Evolutionary conservation across 2,329 filamentous ascomycete species (phyloP), one percentile per base, ranked within the genome.

Genomic region (Alternaria tenuissima): DNA sequence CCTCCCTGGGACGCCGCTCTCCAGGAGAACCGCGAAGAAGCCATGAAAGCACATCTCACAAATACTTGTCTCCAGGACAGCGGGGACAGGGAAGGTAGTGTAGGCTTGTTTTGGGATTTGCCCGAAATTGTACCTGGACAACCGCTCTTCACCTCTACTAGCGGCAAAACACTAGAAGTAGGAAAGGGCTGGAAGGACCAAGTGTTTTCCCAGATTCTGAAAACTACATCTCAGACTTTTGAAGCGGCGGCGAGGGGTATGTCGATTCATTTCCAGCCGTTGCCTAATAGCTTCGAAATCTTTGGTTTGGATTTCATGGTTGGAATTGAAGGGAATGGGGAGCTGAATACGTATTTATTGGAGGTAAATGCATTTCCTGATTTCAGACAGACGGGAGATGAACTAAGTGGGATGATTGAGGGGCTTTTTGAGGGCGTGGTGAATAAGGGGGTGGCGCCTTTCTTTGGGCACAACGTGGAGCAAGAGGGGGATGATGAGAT

Each of bases 351-450:
- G 4, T 97, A 89, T 88, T 77, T 99, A 72, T 81, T 99, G 57
- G 95, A 99, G 81, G 87, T 96, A 32, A 99, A 99, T 81, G 92
- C 94, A 0, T 99, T 96, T 79, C 95, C 95, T 9, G 95, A 99
- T 81, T 98, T 98, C 75, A 89, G 87, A 73, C 94, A 98, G 86
- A 97, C 93, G 16, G 95, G 95, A 0, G 85, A 85, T 7, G 89
- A 91, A 57, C 79, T 96, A 65, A 87, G 85, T 74, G 86, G 81
- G 0, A 79, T 98, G 41, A 89, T 99, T 24, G 86, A 83, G 20
- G 90, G 89, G 7, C 83, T 99, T 67, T 95, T 96, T 84, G 85
- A 87, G 70, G 91, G 87, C 11, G 89, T 92, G 22, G 83, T 97
- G 42, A 83, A 87, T 57, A 81, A 85, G 65, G 91, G 84, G 2